These are phyloP conservation scores for Phyllostachys edulis DNA, from an alignment of 176 grass and related monocot genomes.

Conservation along the genomic window DNA sequence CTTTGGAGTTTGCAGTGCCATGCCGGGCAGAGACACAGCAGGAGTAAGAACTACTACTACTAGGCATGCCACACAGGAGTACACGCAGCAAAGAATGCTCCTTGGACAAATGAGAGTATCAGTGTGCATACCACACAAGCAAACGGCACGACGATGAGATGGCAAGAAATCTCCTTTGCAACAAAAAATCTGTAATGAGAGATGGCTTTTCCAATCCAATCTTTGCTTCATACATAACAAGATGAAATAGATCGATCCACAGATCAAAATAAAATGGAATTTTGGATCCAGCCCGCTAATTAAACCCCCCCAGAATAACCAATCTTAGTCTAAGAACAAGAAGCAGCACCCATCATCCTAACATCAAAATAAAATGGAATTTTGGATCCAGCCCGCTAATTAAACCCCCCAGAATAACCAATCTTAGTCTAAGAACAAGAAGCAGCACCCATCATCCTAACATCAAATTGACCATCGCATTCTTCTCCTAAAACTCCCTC, in stretches of 20 bases:
- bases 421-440: slow-evolving; percentile 8
- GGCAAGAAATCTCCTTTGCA: background rate
- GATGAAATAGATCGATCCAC: background rate
- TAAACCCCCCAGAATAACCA: background rate
- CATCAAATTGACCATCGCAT: background rate
- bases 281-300: background rate
- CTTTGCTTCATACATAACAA: background rate
- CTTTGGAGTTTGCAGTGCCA: background rate
- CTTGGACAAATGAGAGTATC: background rate
- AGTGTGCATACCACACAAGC: background rate
- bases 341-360: background rate
- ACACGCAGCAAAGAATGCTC: background rate
- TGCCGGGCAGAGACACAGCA: background rate
- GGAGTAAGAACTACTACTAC: background rate
- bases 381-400: background rate
- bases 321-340: slow-evolving; percentile 4
- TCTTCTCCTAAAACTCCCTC: background rate
- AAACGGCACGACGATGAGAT: background rate
- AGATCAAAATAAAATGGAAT: background rate
- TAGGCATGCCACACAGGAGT: too few species aligned
- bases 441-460: background rate
- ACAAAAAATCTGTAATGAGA: background rate
- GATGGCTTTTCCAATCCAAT: background rate
- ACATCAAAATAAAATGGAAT: background rate
- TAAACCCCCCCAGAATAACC: background rate